These are phyloP conservation scores for Castanea sativa DNA, from an alignment of 306 rosid genomes.

Conservation along the genomic window DNA sequence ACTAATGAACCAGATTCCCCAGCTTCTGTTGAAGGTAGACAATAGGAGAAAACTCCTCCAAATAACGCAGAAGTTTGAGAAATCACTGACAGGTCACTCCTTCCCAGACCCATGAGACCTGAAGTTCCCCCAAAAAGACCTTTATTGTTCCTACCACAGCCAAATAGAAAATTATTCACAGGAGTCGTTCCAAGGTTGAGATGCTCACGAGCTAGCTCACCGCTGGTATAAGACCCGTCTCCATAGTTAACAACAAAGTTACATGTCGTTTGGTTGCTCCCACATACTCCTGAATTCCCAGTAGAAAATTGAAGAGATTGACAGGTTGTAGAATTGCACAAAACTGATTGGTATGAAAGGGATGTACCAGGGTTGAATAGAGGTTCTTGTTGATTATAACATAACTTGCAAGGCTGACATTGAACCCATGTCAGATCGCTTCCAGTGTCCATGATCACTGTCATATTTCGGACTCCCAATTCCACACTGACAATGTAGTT, in stretches of 20 bases:
- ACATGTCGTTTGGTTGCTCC: slow-evolving; percentile 35
- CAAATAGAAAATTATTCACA: slow-evolving; percentile 50
- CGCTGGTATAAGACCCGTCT: slow-evolving; percentile 69
- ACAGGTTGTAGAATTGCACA: slow-evolving; percentile 64
- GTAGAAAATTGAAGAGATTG: slow-evolving; percentile 41
- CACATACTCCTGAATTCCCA: slow-evolving; percentile 56
- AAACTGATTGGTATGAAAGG: slow-evolving; percentile 49
- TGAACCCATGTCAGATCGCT: slow-evolving; percentile 93
- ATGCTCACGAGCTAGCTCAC: slow-evolving; percentile 54
- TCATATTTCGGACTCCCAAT: slow-evolving; percentile 54
- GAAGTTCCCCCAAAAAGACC: no score
- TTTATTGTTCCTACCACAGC: slow-evolving; percentile 81
- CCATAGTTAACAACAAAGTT: slow-evolving; percentile 61
- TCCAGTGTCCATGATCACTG: slow-evolving; percentile 87
- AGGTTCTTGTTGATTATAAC: slow-evolving; percentile 76
- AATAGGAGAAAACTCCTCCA: slow-evolving; percentile 84
- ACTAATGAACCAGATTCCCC: slow-evolving; percentile 72
- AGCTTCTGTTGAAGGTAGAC: slow-evolving; percentile 59
- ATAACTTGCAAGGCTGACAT: slow-evolving; percentile 72
- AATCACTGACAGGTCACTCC: slow-evolving; percentile 64
- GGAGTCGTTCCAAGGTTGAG: slow-evolving; percentile 50
- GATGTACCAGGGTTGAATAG: slow-evolving; percentile 64
- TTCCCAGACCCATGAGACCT: no score
- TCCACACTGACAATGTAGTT: slow-evolving; percentile 76
- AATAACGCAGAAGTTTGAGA: slow-evolving; percentile 59